Base-by-base conservation (phyloP, 2,329 filamentous ascomycete species). In the Proliferodiscus dingleyae region DNA sequence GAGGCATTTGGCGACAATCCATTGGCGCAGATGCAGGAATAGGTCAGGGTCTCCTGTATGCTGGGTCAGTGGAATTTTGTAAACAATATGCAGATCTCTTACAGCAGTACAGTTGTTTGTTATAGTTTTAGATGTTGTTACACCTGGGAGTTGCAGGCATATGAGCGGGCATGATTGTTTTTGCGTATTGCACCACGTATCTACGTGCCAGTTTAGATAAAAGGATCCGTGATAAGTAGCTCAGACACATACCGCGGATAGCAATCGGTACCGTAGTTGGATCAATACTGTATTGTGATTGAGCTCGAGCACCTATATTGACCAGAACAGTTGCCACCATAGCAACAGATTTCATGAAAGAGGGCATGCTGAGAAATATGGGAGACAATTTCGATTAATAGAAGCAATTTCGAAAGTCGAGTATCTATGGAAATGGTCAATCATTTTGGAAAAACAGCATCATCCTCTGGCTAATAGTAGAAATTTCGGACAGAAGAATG, bases 1-100 rank as follows among this genome's bases (percentile, higher is more conserved):
- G 83, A 80, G 39, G 87, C 68, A 68, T 90, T 89, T 55, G 87
- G 87, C 42, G 75, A 68, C 51, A 74, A 64, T 62, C 78, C 77
- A 62, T 85, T 74, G 52, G 74, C 73, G 71, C 87, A 93, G 56
- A 88, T 71, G 65, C 87, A 93, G 52, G 74, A 71, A 68, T 84
- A 91, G n/a, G 69, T 73, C 40, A 91, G 74, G 16, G 71, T 69
- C 41, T 73, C 61, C 78, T 83, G 44, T 19, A 22, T 41, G 15
- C 24, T 7, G 29, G 9, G 16, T 45, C 38, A 39, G 37, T 37
- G 23, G 34, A 32, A 22, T 16, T 16, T 26, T 15, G 15, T 21
- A 11, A 26, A 30, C 22, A 19, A 13, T 29, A 21, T 23, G 26
- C 7, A 2, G 15, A 11, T 37, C 18, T 22, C 73, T 46, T 75